Evolutionary conservation across 108 stramenopile species (phyloP).

Genomic region (Asterionellopsis glacialis): DNA sequence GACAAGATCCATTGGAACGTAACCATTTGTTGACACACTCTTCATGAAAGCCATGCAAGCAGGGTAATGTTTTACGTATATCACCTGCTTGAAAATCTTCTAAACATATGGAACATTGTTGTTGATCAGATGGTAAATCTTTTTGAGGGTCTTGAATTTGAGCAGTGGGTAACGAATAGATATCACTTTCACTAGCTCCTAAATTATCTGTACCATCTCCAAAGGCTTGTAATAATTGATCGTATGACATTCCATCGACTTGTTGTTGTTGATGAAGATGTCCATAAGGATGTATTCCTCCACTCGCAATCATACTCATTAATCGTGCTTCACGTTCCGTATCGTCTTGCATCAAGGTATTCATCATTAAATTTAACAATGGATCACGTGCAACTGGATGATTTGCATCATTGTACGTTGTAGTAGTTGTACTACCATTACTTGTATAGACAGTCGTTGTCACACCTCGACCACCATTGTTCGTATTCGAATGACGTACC

Average conservation of each 20-base stretch:
- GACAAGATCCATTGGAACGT: constrained; percentile 60
- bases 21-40: constrained; percentile 84
- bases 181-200: constrained; percentile 40
- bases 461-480: neutral
- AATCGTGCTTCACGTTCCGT: neutral
- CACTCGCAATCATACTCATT: neutral
- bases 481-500: neutral
- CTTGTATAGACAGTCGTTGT: neutral
- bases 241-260: constrained; percentile 53
- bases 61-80: constrained; percentile 62
- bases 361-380: neutral
- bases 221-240: constrained; percentile 48
- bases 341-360: neutral
- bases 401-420: neutral
- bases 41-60: constrained; percentile 84
- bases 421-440: constrained; percentile 2
- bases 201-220: constrained; percentile 68
- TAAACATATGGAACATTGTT: constrained; percentile 80
- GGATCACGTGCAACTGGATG: neutral
- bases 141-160: constrained; percentile 9
- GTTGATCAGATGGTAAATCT: constrained; percentile 47
- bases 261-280: neutral
- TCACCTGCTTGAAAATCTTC: constrained; percentile 79
- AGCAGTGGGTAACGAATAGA: constrained; percentile 39
- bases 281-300: neutral